Evolutionary conservation across 345 rosid species (phyloP).

Genomic region (sweet orange (Citrus sinensis)): DNA sequence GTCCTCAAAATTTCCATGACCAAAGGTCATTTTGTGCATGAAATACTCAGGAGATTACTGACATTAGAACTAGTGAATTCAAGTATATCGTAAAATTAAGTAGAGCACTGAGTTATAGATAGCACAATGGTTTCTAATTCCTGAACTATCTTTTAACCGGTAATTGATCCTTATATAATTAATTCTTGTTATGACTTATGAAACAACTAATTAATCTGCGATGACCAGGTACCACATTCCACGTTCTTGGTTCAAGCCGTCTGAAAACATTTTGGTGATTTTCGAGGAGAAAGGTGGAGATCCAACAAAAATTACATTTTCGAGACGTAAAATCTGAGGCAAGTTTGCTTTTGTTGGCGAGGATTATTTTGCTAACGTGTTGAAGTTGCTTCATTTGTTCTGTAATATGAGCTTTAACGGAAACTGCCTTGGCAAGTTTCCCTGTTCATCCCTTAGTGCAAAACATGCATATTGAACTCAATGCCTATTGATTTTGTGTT

Average conservation of each 20-base stretch:
- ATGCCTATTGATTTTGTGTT: background rate
- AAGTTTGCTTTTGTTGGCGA: conserved; percentile 34
- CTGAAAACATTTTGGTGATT: conserved; percentile 76
- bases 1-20: too few relatives aligned
- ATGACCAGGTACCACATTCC: conserved; percentile 85
- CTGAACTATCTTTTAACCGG: too few relatives aligned
- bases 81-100: too few relatives aligned
- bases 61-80: too few relatives aligned
- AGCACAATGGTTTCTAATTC: too few relatives aligned
- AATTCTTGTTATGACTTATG: background rate
- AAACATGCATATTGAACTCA: background rate
- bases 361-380: conserved; percentile 5
- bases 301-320: conserved; percentile 62
- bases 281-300: conserved; percentile 92
- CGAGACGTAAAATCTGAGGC: conserved; percentile 49
- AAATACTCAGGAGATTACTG: too few relatives aligned
- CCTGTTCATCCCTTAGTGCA: background rate
- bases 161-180: too few relatives aligned
- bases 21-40: too few relatives aligned
- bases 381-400: background rate
- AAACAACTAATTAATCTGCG: background rate
- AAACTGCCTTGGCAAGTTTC: background rate
- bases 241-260: conserved; percentile 89
- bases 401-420: background rate
- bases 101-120: too few relatives aligned